Evolutionary conservation across 805 yeast genomes (phyloP), one percentile per base, ranked within the genome.

Genomic region (Metschnikowia lunata): DNA sequence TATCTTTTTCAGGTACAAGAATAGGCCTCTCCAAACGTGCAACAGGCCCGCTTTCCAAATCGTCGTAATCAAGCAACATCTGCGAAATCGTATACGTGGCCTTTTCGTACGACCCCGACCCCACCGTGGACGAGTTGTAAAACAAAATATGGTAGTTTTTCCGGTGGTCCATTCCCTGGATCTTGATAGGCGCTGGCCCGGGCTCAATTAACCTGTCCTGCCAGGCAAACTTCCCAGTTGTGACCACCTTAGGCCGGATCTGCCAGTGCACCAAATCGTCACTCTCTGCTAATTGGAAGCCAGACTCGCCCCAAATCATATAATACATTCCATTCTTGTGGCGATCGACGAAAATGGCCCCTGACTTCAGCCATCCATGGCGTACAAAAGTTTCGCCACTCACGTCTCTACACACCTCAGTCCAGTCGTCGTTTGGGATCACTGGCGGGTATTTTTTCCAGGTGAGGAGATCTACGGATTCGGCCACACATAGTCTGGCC

Each of bases 261-360:
- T 56, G 51, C 75, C 75, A 70, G 42, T 63, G 45, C n/a, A 61
- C 48, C 45, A 69, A 48, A 45, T 70, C 72, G 27, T 50, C 51
- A 8, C 69, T 62, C 27, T 51, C 58, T 4, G 73, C 74, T 48
- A 70, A 56, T 47, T 67, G 63, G 43, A 70, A 59, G 30, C 62
- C 61, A 9, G 65, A 58, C 50, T 70, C 75, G 18, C 75, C 75
- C 71, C 72, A 70, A 18, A 70, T 60, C 75, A 70, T 70, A 48
- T 68, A 67, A 46, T 64, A 69, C 32, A 58, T 55, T 4, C 72
- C 72, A 46, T 66, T 67, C 13, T 47, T 45, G 38, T 57, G 55
- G 29, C 40, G 35, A 33, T 69, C 69, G 7, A 60, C 60, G 46
- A 70, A 66, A 1, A 70, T 50, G 2, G 74, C 73, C 2, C 72